Base-by-base conservation (phyloP, 306 rosid genomes). In the Spatholobus suberectus region DNA sequence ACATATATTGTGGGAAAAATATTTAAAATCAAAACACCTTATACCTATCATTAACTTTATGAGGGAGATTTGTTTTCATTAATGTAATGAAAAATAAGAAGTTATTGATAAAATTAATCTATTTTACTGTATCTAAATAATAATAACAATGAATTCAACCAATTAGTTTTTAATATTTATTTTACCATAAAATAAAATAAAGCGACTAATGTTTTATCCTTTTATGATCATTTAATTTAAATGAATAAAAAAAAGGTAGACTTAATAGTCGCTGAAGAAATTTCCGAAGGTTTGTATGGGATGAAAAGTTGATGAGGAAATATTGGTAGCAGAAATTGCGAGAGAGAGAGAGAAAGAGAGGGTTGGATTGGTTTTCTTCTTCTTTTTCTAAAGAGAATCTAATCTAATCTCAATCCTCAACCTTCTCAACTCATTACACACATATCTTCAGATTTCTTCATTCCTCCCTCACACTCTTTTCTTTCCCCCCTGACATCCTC, bases 381-480 rank as follows among this genome's bases (percentile, higher is more conserved):
- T 52, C 47, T 58, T 23, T 58, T 35, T 70, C 62, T 14, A 51
- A 59, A 29, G 29, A 55, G 52, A 82, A 82, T 76, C 77, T 3
- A 82, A 82, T 76, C 77, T 3, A 34, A 70, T 76, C 78, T 40
- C 86, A 83, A 76, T 69, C 61, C 82, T 46, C 47, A 37, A 17
- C 47, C 44, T 35, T 15, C 9, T 37, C 54, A 54, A 13, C 5
- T 37, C 54, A 54, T 21, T 52, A 2, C 26, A 1, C n/a, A 12
- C 13, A 37, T 6, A 41, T 47, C 71, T 32, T 44, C 29, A 66
- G 29, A 59, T 73, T 83, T 81, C 73, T 17, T 70, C 80, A 6
- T 40, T 49, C 82, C 1, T 78, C 41, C 10, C 11, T 69, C 54
- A 41, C 61, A 17, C 5, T 20, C 58, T 34, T 40, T 29, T 54